Evolutionary conservation across 2,329 filamentous ascomycete genomes (phyloP), one percentile per base, ranked within the genome.

Genomic region (Aspergillus clavatus): DNA sequence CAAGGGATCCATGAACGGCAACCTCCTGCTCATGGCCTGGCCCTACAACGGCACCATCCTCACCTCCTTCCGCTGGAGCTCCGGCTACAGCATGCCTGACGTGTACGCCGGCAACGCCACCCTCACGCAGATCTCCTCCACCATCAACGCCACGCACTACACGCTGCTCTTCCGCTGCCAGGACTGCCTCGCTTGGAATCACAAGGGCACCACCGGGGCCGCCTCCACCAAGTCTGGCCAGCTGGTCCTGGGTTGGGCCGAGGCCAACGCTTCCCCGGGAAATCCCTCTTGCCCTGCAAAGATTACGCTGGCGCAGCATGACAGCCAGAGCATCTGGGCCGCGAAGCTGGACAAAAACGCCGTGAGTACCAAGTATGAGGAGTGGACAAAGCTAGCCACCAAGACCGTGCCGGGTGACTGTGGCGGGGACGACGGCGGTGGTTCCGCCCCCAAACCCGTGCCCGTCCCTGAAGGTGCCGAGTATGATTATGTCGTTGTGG

Each of bases 151-250:
- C 12, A 80, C 77, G 21, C 69, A 77, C 52, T 87, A 79, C 61
- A 77, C 77, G 37, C 59, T 85, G 38, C 74, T 84, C n/a, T 87
- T 84, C 67, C 75, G 80, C 38, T 87, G 83, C 64, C 64, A 81
- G 52, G 72, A 73, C 52, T 82, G 79, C 60, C 67, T 80, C 18
- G 56, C 69, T 1, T 82, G 78, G 75, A 65, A 76, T 52, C 70
- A 79, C 31, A 68, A 72, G 21, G 74, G 74, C 3, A 65, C 67
- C 27, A 66, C 63, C 1, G 70, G 70, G 0, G 68, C 65, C 3
- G 68, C 70, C 2, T 68, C 69, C 3, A 80, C 78, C 10, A 74
- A 65, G 37, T 55, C 51, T 2, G 72, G 72, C 1, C 53, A 58
- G 14, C 60, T 77, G 11, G 62, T 80, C 21, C 62, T 83, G 14